Evolutionary conservation across 148 eudicot genomes (phyloP), one percentile per base, ranked within the genome.

Genomic region (Silene uniflora): DNA sequence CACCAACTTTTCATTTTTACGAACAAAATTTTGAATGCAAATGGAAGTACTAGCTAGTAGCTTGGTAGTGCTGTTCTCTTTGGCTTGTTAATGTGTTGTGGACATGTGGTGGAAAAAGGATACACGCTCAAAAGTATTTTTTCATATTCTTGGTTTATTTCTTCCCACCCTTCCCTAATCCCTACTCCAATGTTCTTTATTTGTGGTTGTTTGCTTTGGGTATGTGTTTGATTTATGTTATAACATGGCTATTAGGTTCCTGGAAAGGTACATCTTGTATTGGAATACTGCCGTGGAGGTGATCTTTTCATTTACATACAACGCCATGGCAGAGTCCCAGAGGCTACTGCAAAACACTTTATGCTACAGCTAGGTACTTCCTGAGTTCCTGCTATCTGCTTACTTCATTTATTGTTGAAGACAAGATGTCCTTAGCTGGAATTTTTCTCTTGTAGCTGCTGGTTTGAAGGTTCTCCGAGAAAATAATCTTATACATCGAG

Each of bases 241-340:
- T 19, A 69, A 61, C 63, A 11, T 75, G 59, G 16, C 78, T 60
- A 74, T 47, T 80, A 94, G 98, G 98, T 86, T 78, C 85, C 90
- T 71, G 98, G 97, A 80, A 90, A 90, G 88, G 89, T 94, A 77
- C 92, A 94, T 85, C 88, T 94, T 72, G 88, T 94, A 55, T 83
- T 94, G 83, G 98, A 94, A 87, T 94, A 83, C 73, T 94, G 98
- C 82, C 89, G 86, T 85, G 98, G 98, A 42, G 98, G 98, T 46
- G 98, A 94, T 74, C 91, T 94, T 77, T 90, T 83, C 17, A 83
- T 87, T 86, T 87, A 87, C 80, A 89, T 94, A 80, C 93, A 84
- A 71, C 91, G 89, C 54, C 91, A 88, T 74, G 95, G 95, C 81
- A 87, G 88, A 88, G 88, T 94, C 44, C 82, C 89, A 29, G 97